Evolutionary conservation across 2,329 filamentous ascomycete genomes (phyloP), one percentile per base, ranked within the genome.

Genomic region (Proliferodiscus dingleyae): DNA sequence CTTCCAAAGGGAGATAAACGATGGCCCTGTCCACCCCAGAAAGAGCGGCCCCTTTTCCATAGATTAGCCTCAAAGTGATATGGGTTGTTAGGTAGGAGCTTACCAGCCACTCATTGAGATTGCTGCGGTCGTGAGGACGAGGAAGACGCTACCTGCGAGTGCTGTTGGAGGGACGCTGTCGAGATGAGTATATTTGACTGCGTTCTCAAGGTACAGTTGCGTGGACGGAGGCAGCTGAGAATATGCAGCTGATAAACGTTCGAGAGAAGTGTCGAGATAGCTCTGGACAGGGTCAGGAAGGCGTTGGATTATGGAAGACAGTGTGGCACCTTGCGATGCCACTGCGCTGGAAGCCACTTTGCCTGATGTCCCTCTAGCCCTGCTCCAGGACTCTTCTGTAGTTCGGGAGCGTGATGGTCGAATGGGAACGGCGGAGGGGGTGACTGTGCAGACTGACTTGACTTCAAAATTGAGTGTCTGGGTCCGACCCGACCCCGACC

Each of bases 301-400:
- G 71, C 73, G 64, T 77, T 71, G 68, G 75, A 80, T 69, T 75
- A 75, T 63, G 80, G 66, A 61, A 62, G 65, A 68, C 63, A 69
- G 60, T 48, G 65, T 62, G 69, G 76, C 79, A 80, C 78, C 78
- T 66, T 74, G 72, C 62, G 78, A 79, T 76, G 77, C 78, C 75
- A 73, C 70, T 62, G 54, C 49, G 50, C 46, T 54, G 57, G 58
- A 61, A 62, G 60, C 61, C 61, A 64, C 61, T 52, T 64, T 64
- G 58, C 38, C 52, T 59, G 55, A 55, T 50, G 46, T 56, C 28
- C 38, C 37, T 47, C 32, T 40, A 51, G 50, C 37, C 48, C 52
- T 49, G 23, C 37, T 23, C 16, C 24, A 44, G 53, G 49, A 49
- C 49, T 47, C 44, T 34, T 36, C 21, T 43, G 26, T 47, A 48